Percentiles rank a stretch among this genome's conserved stretches.
These are phyloP conservation scores for Chalaropsis ovoidea DNA, from an alignment of 2,329 filamentous ascomycete species.

Conservation along the genomic window DNA sequence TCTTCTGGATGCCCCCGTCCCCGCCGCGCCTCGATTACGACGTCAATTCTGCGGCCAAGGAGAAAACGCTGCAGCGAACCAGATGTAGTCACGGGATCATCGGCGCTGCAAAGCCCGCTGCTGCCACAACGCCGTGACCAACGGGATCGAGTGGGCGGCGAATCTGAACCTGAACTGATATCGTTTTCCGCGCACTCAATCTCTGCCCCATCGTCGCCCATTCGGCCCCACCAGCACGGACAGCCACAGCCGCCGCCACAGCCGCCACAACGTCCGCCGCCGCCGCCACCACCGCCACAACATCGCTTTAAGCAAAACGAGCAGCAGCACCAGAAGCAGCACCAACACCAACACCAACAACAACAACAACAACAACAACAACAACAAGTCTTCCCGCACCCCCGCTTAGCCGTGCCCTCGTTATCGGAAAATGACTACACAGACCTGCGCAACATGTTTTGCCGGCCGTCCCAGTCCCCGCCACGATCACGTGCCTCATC, in stretches of 20 bases:
- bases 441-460: constrained; percentile 24
- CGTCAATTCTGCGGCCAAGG: constrained; percentile 17
- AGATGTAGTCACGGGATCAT: not conserved
- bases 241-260: not conserved
- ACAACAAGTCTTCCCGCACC: constrained; percentile 10
- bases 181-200: not conserved
- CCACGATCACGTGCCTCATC: not conserved
- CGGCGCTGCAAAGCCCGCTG: not conserved
- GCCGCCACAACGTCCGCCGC: not conserved
- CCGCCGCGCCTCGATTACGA: constrained; percentile 19
- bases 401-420: constrained; percentile 17
- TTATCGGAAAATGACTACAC: constrained; percentile 23
- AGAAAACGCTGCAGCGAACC: constrained; percentile 21
- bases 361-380: no score
- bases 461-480: constrained; percentile 20
- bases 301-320: no score
- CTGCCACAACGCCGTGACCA: not conserved
- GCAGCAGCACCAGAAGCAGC: no score
- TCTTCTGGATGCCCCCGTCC: constrained; percentile 7
- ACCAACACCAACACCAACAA: no score
- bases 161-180: not conserved
- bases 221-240: not conserved
- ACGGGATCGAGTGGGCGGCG: not conserved
- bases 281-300: not conserved
- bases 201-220: constrained; percentile 7